Evolutionary conservation across 106 monocot genomes (phyloP).

Genomic region (Dendrobium nobile): DNA sequence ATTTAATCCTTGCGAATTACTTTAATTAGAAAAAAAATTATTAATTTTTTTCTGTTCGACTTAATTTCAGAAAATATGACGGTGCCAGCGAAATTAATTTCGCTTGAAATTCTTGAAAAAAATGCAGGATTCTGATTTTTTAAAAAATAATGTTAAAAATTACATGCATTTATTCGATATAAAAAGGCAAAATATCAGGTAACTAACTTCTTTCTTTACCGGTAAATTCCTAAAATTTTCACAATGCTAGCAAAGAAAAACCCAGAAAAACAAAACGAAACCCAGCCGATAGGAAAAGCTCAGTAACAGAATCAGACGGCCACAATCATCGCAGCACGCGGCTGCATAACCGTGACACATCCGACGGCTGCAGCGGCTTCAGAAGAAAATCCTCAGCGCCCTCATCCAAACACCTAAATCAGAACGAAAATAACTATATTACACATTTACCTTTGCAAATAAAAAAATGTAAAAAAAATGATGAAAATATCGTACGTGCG

Average conservation of each 20-base stretch:
- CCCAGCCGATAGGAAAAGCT: background rate
- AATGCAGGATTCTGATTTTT: no score
- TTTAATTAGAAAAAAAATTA: no score
- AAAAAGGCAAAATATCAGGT: no score
- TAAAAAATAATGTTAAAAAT: no score
- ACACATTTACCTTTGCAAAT: background rate
- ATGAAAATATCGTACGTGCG: slow-evolving; percentile 19
- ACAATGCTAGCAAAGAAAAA: background rate
- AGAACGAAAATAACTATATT: background rate
- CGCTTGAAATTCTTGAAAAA: no score
- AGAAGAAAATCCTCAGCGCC: slow-evolving; percentile 79
- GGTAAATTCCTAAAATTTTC: background rate
- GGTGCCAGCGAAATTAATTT: no score
- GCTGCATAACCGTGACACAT: slow-evolving; percentile 46
- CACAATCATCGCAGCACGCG: slow-evolving; percentile 27
- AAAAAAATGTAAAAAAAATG: background rate
- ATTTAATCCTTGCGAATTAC: no score
- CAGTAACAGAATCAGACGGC: background rate
- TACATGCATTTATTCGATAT: no score
- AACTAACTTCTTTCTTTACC: background rate
- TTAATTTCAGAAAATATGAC: no score
- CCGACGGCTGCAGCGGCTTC: slow-evolving; percentile 67
- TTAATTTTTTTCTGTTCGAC: no score
- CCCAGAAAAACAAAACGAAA: background rate
- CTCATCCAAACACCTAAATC: slow-evolving; percentile 56